Percentiles rank a stretch among this genome's conserved stretches.
Evolutionary conservation across 371 early-diverging fungal species (phyloP).

Genomic region (Actinomortierella wolfii): DNA sequence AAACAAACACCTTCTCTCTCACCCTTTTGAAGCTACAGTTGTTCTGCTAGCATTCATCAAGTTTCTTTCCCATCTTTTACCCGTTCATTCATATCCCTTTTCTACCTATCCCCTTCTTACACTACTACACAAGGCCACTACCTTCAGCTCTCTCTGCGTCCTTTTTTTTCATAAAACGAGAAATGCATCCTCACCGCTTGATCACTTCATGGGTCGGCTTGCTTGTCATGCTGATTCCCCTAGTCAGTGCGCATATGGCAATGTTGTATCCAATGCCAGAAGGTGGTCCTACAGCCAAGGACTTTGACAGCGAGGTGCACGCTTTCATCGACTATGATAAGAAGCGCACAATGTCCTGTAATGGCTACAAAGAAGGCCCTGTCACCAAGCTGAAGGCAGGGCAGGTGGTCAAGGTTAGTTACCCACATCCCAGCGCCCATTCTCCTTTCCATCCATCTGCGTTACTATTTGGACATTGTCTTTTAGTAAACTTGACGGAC

Average conservation of each 20-base stretch:
- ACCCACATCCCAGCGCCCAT: too few species aligned
- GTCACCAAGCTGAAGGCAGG: constrained; percentile 30
- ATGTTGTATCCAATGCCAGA: constrained; percentile 22
- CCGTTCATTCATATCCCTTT: background rate
- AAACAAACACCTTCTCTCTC: background rate
- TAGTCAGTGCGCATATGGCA: constrained; percentile 21
- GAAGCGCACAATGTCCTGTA: constrained; percentile 17
- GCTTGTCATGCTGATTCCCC: background rate
- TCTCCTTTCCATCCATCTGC: too few species aligned
- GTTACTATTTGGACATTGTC: too few species aligned
- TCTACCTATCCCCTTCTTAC: background rate
- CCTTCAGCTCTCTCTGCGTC: background rate
- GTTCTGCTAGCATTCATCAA: background rate
- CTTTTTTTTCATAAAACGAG: background rate
- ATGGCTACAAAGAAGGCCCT: constrained; percentile 23
- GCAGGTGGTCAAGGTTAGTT: constrained; percentile 21
- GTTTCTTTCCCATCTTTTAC: background rate
- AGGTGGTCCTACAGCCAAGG: constrained; percentile 9
- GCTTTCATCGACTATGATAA: constrained; percentile 16
- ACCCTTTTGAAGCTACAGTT: background rate
- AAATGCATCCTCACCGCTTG: constrained; percentile 5
- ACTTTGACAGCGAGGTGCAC: constrained; percentile 21
- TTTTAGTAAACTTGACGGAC: too few species aligned
- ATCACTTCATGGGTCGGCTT: constrained; percentile 1
- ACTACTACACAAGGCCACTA: background rate